Percentiles rank a stretch among this genome's conserved stretches.
These are phyloP conservation scores for Takashimella koratensis DNA, from an alignment of 1,284 basidiomycete genomes.

Conservation along the genomic window DNA sequence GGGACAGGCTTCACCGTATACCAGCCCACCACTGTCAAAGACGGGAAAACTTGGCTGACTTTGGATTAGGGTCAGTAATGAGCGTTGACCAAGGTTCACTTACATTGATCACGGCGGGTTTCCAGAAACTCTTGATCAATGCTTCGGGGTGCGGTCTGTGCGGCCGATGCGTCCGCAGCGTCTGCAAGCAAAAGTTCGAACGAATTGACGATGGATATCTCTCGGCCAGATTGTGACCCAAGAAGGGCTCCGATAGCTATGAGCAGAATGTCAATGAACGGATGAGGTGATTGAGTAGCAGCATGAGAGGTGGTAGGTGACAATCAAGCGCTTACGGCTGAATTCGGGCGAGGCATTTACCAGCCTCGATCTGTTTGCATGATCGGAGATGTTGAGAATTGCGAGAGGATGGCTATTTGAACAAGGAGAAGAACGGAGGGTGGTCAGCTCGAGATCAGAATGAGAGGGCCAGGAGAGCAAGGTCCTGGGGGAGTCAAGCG, in stretches of 20 bases:
- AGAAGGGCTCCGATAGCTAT: slow-evolving; percentile 87
- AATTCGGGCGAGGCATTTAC: neutral
- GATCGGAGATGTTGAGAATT: slow-evolving; percentile 94
- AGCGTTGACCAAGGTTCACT: slow-evolving; percentile 30
- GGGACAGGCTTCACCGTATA: slow-evolving; percentile 79
- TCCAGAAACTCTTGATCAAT: slow-evolving; percentile 78
- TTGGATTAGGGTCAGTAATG: slow-evolving; percentile 10
- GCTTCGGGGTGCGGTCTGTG: too few relatives aligned
- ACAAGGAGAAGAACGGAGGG: too few relatives aligned
- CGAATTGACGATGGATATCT: slow-evolving; percentile 93
- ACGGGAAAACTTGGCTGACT: slow-evolving; percentile 98
- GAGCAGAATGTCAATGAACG: too few relatives aligned
- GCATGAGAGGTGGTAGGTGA: too few relatives aligned
- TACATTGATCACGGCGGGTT: slow-evolving; percentile 84
- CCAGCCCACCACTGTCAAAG: slow-evolving; percentile 94
- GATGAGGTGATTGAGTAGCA: too few relatives aligned
- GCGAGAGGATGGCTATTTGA: slow-evolving; percentile 95
- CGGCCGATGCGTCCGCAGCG: slow-evolving; percentile 14
- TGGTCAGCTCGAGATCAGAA: too few relatives aligned
- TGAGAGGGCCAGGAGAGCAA: too few relatives aligned
- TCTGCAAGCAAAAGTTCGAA: slow-evolving; percentile 70
- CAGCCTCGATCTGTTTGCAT: slow-evolving; percentile 71
- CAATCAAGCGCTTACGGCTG: slow-evolving; percentile 2
- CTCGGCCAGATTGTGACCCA: slow-evolving; percentile 88
- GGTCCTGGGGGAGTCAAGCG: neutral